Evolutionary conservation across 169 alveolate species (phyloP).

Genomic region (Plasmodium gaboni): DNA sequence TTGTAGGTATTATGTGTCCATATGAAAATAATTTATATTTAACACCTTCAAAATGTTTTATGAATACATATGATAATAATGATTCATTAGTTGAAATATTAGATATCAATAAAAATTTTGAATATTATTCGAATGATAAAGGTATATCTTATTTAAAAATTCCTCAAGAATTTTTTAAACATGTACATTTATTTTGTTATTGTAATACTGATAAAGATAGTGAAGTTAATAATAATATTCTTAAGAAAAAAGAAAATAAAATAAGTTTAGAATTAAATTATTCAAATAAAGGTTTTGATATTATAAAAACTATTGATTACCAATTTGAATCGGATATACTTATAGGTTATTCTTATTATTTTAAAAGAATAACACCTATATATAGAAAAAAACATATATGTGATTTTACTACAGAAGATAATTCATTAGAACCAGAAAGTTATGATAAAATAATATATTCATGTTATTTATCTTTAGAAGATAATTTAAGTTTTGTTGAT

Average conservation of each 20-base stretch:
- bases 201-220: conserved; percentile 13
- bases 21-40: conserved; percentile 12
- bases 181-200: conserved; percentile 30
- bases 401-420: conserved; percentile 50
- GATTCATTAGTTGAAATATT: conserved; percentile 3
- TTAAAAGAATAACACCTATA: conserved; percentile 12
- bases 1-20: conserved; percentile 48
- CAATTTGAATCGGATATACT: conserved; percentile 12
- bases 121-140: conserved; percentile 31
- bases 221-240: neutral
- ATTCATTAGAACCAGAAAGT: conserved; percentile 10
- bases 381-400: conserved; percentile 42
- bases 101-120: conserved; percentile 10
- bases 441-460: conserved; percentile 8
- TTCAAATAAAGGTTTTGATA: conserved; percentile 24
- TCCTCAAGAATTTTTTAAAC: conserved; percentile 26
- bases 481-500: conserved; percentile 34
- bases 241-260: conserved; percentile 12
- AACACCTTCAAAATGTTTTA: conserved; percentile 46
- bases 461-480: conserved; percentile 35
- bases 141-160: conserved; percentile 65
- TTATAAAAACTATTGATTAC: conserved; percentile 6
- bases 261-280: conserved; percentile 30
- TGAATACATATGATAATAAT: neutral
- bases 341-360: conserved; percentile 14